phyloP scores from a whole-genome alignment of 2,329 filamentous ascomycete species.

The Penicillium thymicola region DNA sequence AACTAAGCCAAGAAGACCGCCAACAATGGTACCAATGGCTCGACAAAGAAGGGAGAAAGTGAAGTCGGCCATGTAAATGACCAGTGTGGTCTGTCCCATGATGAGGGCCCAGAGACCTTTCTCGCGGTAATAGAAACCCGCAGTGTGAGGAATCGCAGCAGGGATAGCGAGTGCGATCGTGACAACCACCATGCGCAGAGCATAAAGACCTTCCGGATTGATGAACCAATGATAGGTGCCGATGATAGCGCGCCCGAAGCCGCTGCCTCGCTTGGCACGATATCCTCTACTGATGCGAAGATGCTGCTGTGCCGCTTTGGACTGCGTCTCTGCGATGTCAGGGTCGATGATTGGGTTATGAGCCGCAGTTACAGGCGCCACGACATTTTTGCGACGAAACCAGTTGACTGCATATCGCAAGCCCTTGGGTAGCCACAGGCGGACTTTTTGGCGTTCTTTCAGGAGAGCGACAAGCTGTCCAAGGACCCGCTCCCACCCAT shows the following conservation, averaged over 20 bases:
- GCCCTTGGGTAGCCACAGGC: constrained; percentile 46
- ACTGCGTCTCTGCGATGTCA: constrained; percentile 29
- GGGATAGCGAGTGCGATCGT: constrained; percentile 47
- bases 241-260: constrained; percentile 28
- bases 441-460: constrained; percentile 32
- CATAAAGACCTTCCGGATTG: constrained; percentile 46
- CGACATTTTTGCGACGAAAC: constrained; percentile 31
- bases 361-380: constrained; percentile 23
- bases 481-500: constrained; percentile 37
- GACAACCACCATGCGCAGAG: constrained; percentile 48
- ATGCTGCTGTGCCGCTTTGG: constrained; percentile 36
- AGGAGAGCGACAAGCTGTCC: constrained; percentile 39
- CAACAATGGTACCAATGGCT: constrained; percentile 45
- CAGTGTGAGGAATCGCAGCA: constrained; percentile 40
- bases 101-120: constrained; percentile 54
- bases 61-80: constrained; percentile 53
- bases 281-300: constrained; percentile 39
- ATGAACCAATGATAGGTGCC: constrained; percentile 43
- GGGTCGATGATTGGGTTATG: constrained; percentile 24
- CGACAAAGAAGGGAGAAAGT: constrained; percentile 46
- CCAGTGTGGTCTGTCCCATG: constrained; percentile 49
- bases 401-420: constrained; percentile 42
- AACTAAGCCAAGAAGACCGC: constrained; percentile 47
- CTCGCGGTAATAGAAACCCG: constrained; percentile 52
- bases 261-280: constrained; percentile 24